Conservation (phyloP, 352 stramenopile species). For the Pythium sp. region DNA sequence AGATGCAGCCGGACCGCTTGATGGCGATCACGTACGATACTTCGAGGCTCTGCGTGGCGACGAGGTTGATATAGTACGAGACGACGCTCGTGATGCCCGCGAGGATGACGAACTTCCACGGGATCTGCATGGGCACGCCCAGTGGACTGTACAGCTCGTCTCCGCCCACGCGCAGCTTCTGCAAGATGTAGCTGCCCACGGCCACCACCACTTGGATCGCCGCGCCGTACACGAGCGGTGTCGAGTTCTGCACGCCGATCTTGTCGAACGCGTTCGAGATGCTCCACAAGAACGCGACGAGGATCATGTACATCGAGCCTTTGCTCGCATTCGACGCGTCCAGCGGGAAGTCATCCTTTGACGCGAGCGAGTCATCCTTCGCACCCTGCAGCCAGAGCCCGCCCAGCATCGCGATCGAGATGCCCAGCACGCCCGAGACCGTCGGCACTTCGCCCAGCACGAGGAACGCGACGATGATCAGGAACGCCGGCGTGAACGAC, state of each 20-base stretch:
- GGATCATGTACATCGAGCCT: constrained; percentile 79
- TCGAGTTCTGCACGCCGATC: constrained; percentile 80
- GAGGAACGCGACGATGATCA: constrained; percentile 74
- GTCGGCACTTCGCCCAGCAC: constrained; percentile 75
- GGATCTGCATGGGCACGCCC: constrained; percentile 52
- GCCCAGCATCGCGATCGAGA: constrained; percentile 67
- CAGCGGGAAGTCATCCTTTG: constrained; percentile 41
- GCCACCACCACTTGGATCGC: constrained; percentile 74
- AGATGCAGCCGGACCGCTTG: constrained; percentile 83
- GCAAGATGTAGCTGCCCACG: constrained; percentile 52
- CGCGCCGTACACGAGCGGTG: constrained; percentile 66
- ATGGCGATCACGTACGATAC: constrained; percentile 85
- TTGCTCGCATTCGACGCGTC: constrained; percentile 60
- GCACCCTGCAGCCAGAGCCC: constrained; percentile 72
- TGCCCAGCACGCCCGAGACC: constrained; percentile 50
- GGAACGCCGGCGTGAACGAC: constrained; percentile 75
- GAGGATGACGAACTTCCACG: constrained; percentile 69
- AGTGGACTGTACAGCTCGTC: constrained; percentile 65
- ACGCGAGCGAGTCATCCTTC: constrained; percentile 36
- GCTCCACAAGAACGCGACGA: constrained; percentile 80
- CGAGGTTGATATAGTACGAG: constrained; percentile 84
- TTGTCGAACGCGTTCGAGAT: constrained; percentile 85
- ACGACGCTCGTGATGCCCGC: constrained; percentile 67
- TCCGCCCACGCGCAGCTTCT: constrained; percentile 52
- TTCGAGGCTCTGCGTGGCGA: constrained; percentile 73